phyloP scores from a whole-genome alignment of 2,329 filamentous ascomycete species.

The Neopestalotiopsis sp. region DNA sequence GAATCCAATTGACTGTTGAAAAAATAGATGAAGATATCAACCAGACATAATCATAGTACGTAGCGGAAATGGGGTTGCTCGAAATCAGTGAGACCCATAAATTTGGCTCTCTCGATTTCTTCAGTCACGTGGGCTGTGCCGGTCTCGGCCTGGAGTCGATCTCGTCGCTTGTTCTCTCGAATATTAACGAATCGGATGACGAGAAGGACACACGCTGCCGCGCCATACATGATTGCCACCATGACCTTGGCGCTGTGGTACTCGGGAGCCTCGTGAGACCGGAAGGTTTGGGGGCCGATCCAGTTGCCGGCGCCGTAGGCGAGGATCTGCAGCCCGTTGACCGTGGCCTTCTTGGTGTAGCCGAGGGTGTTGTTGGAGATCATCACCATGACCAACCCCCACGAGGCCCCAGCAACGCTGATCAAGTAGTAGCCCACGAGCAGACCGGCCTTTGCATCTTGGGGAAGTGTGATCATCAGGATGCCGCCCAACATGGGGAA shows the following conservation, averaged over 20 bases:
- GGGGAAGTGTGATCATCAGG: not conserved
- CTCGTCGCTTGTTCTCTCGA: constrained; percentile 4
- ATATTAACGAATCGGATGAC: constrained; percentile 5
- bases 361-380: constrained; percentile 15
- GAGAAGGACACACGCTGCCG: not conserved
- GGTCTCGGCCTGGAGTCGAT: not conserved
- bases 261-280: not conserved
- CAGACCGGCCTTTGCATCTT: not conserved
- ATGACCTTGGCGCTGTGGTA: constrained; percentile 10
- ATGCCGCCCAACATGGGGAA: constrained; percentile 10
- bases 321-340: constrained; percentile 11
- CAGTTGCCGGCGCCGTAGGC: constrained; percentile 13
- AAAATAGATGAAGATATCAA: no score
- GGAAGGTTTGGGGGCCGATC: constrained; percentile 11
- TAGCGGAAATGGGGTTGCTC: constrained; percentile 8
- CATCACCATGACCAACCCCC: constrained; percentile 10
- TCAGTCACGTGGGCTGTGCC: constrained; percentile 5
- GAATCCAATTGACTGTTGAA: no score
- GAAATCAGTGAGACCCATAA: constrained; percentile 10
- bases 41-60: not conserved
- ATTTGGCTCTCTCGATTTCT: not conserved
- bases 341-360: constrained; percentile 14
- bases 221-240: constrained; percentile 19
- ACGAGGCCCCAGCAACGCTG: constrained; percentile 2
- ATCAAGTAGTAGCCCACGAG: constrained; percentile 13